These are phyloP conservation scores for Byssoonygena ceratinophila DNA, from an alignment of 2,329 filamentous ascomycete species.

Conservation along the genomic window DNA sequence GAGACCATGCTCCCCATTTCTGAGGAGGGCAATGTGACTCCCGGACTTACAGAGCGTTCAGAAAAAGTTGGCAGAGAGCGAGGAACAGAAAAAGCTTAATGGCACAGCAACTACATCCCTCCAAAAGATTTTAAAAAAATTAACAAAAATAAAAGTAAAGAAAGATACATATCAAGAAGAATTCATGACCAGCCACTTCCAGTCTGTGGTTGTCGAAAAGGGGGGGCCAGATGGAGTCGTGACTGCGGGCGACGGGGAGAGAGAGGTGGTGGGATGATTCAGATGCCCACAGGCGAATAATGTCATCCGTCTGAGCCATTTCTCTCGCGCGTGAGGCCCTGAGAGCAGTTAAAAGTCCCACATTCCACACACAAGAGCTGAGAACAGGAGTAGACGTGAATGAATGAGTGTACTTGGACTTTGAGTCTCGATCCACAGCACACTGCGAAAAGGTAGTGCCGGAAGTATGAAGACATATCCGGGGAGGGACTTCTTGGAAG, in stretches of 20 bases:
- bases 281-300: slow-evolving; percentile 10
- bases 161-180: neutral
- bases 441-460: too few relatives aligned
- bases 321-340: neutral
- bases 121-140: neutral
- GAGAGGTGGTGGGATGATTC: slow-evolving; percentile 8
- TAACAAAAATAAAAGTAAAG: too few relatives aligned
- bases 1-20: too few relatives aligned
- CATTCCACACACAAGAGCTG: neutral
- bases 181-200: neutral
- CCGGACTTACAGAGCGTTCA: neutral
- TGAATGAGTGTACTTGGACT: too few relatives aligned
- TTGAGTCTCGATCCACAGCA: too few relatives aligned
- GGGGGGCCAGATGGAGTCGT: neutral
- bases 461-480: neutral
- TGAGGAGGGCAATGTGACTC: slow-evolving; percentile 8
- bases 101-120: neutral
- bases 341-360: slow-evolving; percentile 7
- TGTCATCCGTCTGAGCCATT: neutral
- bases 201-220: neutral
- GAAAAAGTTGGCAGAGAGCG: slow-evolving; percentile 8
- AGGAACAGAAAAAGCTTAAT: slow-evolving; percentile 7
- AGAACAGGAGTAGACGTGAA: too few relatives aligned
- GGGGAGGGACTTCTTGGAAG: too few relatives aligned
- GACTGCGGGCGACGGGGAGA: too few relatives aligned